Evolutionary conservation across 345 rosid species (phyloP), one percentile per base, ranked within the genome.

Genomic region (Rhodamnia rubescens): DNA sequence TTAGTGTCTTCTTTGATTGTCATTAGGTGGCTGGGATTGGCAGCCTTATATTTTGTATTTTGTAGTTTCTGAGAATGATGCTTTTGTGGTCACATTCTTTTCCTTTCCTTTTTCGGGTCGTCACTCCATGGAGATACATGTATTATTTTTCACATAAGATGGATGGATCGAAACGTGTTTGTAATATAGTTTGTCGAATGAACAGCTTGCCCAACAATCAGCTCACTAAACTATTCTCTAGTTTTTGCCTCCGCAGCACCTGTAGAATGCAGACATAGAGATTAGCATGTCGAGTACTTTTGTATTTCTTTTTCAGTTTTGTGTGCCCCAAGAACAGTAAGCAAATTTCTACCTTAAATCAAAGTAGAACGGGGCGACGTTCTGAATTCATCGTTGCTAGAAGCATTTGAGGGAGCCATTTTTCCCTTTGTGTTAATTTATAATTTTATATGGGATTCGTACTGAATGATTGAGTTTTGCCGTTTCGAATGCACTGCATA

Each of bases 21-120:
- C 74, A 78, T 51, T 58, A 29, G 74, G 5, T 85, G 86, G 90
- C 84, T 57, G 84, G 84, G 21, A 20, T 85, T 83, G 84, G 78
- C 49, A 57, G 81, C 84, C 88, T 47, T 53, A 40, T 44, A 82
- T 85, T 82, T 47, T 84, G 82, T 85, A 75, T 58, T 26, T 85
- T 47, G 47, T 69, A 69, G 47, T 9, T 69, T 69, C 55, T 44
- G 22, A 54, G 83, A 53, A 82, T 78, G 86, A 78, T 32, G 52
- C 52, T 47, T 78, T 75, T n/a, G 47, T 69, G 7, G 78, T 36
- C 47, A 10, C 78, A 69, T 69, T 52, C 83, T 36, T 85, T 78
- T 55, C 22, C 81, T 53, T 85, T 80, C 26, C 42, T 14, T 50
- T 29, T 20, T 52, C 15, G 4, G 83, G 56, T 53, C 40, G 5